Evolutionary conservation across 2,329 filamentous ascomycete genomes (phyloP).

Genomic region (Xylaria sp.): DNA sequence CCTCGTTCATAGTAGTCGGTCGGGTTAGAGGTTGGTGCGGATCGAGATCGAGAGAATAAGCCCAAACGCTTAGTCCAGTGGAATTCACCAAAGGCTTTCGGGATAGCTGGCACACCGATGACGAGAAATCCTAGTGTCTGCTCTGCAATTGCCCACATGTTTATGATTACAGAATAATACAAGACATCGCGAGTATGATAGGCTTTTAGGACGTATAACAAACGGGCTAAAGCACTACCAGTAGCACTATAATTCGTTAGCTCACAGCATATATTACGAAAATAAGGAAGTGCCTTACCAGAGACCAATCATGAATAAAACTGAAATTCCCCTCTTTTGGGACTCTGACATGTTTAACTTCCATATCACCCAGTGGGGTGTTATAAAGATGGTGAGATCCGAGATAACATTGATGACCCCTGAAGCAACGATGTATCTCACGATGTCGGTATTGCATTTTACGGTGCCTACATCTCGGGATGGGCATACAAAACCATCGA

Average conservation of each 20-base stretch:
- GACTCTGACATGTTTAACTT: conserved; percentile 21
- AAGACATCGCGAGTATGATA: conserved; percentile 10
- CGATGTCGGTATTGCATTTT: conserved; percentile 14
- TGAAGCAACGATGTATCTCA: conserved; percentile 19
- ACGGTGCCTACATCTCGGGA: background rate
- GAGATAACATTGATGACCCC: conserved; percentile 31
- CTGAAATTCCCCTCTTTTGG: conserved; percentile 26
- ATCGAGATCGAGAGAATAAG: background rate
- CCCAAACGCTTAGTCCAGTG: background rate
- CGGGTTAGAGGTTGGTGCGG: background rate
- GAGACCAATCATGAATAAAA: conserved; percentile 32
- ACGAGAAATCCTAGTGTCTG: conserved; percentile 31
- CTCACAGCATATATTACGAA: background rate
- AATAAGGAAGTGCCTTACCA: conserved; percentile 13
- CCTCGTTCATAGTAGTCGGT: background rate
- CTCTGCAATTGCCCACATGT: conserved; percentile 26
- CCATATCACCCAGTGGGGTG: conserved; percentile 34
- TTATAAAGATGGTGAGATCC: conserved; percentile 25
- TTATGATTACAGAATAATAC: conserved; percentile 16
- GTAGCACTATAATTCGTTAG: conserved; percentile 19
- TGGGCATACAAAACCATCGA: conserved; percentile 24
- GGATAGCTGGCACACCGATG: conserved; percentile 30
- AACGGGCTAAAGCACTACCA: conserved; percentile 23
- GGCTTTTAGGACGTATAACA: conserved; percentile 8
- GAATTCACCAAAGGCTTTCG: conserved; percentile 12